Evolutionary conservation across 257 asterid genomes (phyloP).

Genomic region (Jacaranda mimosifolia): DNA sequence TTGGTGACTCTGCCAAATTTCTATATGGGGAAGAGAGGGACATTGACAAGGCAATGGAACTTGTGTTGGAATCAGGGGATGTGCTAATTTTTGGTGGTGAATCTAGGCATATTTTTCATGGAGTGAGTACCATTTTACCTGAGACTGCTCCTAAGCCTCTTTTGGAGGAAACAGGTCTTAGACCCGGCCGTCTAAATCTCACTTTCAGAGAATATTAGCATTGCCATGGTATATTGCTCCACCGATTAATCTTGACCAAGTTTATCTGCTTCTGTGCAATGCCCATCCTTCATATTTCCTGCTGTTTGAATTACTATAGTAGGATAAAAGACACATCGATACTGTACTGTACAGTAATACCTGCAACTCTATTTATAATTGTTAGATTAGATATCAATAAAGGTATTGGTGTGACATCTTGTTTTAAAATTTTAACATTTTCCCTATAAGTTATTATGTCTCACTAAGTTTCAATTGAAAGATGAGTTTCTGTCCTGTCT

Average conservation of each 20-base stretch:
- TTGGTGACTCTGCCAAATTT: conserved; percentile 83
- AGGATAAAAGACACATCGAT: neutral
- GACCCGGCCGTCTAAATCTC: conserved; percentile 82
- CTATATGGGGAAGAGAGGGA: conserved; percentile 63
- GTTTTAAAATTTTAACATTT: too few relatives aligned
- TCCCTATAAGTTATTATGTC: too few relatives aligned
- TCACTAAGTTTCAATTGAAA: too few relatives aligned
- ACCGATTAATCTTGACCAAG: neutral
- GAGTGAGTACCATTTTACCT: conserved; percentile 58
- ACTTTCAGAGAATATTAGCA: conserved; percentile 75
- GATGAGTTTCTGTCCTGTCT: too few relatives aligned
- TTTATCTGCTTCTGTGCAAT: neutral
- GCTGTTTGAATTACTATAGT: neutral
- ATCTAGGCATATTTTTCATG: conserved; percentile 78
- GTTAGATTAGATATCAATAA: too few relatives aligned
- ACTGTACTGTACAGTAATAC: too few relatives aligned
- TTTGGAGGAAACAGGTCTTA: conserved; percentile 56
- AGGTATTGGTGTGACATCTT: too few relatives aligned
- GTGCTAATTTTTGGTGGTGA: conserved; percentile 81
- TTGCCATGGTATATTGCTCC: conserved; percentile 23
- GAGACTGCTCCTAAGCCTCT: conserved; percentile 63
- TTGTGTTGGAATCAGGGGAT: conserved; percentile 76
- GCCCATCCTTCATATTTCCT: neutral
- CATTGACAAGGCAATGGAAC: conserved; percentile 51
- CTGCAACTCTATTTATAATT: too few relatives aligned